phyloP scores from a whole-genome alignment of 2,329 filamentous ascomycete genomes.

The Phaeosphaeriaceae sp. region DNA sequence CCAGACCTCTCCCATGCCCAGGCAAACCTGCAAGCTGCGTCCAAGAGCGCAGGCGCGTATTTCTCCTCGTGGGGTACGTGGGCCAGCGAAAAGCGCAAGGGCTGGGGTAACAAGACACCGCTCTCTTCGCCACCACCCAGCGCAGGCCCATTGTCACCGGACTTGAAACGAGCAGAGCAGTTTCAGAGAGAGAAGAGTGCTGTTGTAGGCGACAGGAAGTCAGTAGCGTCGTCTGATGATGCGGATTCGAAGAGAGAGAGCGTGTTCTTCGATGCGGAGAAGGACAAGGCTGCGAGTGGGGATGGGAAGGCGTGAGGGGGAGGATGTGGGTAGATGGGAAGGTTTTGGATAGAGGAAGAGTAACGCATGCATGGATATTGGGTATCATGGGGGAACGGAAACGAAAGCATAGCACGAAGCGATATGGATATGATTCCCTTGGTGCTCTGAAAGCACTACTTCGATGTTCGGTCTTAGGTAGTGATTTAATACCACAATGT shows the following conservation, averaged over 20 bases:
- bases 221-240: not conserved
- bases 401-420: not conserved
- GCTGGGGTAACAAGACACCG: slow-evolving; percentile 38
- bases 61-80: slow-evolving; percentile 69
- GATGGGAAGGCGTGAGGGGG: not conserved
- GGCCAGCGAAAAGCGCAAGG: slow-evolving; percentile 75
- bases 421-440: not conserved
- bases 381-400: not conserved
- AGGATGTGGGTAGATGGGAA: not conserved
- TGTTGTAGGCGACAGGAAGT: slow-evolving; percentile 8
- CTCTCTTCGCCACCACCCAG: slow-evolving; percentile 27
- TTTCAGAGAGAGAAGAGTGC: slow-evolving; percentile 30
- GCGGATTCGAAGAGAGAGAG: slow-evolving; percentile 17
- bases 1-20: slow-evolving; percentile 63
- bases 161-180: slow-evolving; percentile 37
- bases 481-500: too few relatives aligned
- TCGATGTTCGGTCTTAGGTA: too few relatives aligned
- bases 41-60: slow-evolving; percentile 66
- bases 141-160: slow-evolving; percentile 24
- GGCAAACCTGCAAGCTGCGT: slow-evolving; percentile 60
- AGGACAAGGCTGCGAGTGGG: slow-evolving; percentile 5
- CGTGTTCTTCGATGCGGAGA: slow-evolving; percentile 29
- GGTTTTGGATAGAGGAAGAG: not conserved
- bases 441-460: too few relatives aligned
- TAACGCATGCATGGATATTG: not conserved